phyloP scores from a whole-genome alignment of 495 filamentous ascomycete species.

The Copromyces sp. region DNA sequence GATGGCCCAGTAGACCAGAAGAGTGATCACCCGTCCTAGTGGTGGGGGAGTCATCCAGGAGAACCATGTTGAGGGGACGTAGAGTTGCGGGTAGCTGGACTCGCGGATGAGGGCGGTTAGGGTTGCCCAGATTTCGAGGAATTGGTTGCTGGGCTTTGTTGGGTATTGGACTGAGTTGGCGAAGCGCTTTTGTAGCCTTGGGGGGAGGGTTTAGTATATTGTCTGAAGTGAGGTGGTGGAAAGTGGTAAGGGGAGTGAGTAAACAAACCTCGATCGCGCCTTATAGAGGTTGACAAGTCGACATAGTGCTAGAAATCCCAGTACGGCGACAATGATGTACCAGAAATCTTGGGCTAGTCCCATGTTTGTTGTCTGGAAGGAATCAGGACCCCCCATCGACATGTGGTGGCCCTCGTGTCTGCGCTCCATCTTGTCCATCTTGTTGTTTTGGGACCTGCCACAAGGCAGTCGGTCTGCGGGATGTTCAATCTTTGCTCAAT shows the following conservation, averaged over 20 bases:
- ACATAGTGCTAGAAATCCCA: slow-evolving; percentile 25
- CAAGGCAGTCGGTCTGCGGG: not conserved
- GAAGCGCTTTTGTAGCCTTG: slow-evolving; percentile 29
- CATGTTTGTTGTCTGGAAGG: slow-evolving; percentile 29
- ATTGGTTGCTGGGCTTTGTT: slow-evolving; percentile 51
- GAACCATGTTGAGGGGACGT: slow-evolving; percentile 38
- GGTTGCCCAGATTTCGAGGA: slow-evolving; percentile 52
- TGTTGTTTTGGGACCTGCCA: not conserved
- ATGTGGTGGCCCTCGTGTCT: slow-evolving; percentile 3
- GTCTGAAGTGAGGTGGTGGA: too few species aligned
- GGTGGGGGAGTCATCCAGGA: slow-evolving; percentile 45
- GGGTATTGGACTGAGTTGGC: slow-evolving; percentile 39
- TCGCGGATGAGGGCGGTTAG: slow-evolving; percentile 59
- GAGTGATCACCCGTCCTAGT: slow-evolving; percentile 42
- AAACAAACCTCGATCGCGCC: slow-evolving; percentile 23
- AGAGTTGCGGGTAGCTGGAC: slow-evolving; percentile 51
- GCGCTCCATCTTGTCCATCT: slow-evolving; percentile 19
- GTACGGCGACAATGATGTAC: slow-evolving; percentile 38
- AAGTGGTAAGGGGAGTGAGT: not conserved
- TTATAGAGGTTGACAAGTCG: slow-evolving; percentile 31
- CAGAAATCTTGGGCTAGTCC: slow-evolving; percentile 37
- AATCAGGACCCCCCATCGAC: slow-evolving; percentile 7
- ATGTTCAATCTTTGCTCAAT: not conserved
- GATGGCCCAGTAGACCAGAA: slow-evolving; percentile 46
- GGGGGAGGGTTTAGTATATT: not conserved